Evolutionary conservation across 2,329 filamentous ascomycete genomes (phyloP).

Genomic region (Fusarium chaquense): DNA sequence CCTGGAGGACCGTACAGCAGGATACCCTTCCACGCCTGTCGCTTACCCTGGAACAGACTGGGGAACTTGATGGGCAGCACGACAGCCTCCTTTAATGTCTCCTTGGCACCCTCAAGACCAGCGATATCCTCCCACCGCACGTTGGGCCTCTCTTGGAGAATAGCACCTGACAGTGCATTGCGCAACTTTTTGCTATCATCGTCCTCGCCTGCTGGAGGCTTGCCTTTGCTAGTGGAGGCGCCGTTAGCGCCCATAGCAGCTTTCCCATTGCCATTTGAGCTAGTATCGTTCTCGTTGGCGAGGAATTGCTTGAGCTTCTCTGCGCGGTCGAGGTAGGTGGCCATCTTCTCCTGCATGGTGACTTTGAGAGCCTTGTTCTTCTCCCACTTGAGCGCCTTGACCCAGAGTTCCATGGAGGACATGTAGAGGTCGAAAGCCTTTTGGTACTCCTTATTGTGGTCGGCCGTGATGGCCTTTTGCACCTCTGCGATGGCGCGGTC

Average conservation of each 20-base stretch:
- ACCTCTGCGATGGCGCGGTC: conserved; percentile 96
- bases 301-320: conserved; percentile 97
- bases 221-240: conserved; percentile 70
- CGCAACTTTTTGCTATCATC: conserved; percentile 96
- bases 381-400: conserved; percentile 99
- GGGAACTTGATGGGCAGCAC: conserved; percentile 98
- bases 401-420: conserved; percentile 95
- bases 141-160: conserved; percentile 94
- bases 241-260: conserved; percentile 76
- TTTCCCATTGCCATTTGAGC: conserved; percentile 73
- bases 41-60: conserved; percentile 93
- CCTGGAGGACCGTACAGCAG: conserved; percentile 95
- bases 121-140: conserved; percentile 99
- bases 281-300: conserved; percentile 79
- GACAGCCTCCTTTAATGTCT: conserved; percentile 97
- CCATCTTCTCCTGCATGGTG: conserved; percentile 95
- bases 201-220: conserved; percentile 73
- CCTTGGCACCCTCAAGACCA: conserved; percentile 92
- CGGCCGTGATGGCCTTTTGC: conserved; percentile 96
- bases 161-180: conserved; percentile 89
- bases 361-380: conserved; percentile 98
- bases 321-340: conserved; percentile 97
- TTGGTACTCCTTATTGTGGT: conserved; percentile 96
- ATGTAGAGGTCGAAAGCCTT: conserved; percentile 98
- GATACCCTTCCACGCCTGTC: conserved; percentile 98